phyloP scores from a whole-genome alignment of 148 eudicot species.

The Chenopodium berlandieri region DNA sequence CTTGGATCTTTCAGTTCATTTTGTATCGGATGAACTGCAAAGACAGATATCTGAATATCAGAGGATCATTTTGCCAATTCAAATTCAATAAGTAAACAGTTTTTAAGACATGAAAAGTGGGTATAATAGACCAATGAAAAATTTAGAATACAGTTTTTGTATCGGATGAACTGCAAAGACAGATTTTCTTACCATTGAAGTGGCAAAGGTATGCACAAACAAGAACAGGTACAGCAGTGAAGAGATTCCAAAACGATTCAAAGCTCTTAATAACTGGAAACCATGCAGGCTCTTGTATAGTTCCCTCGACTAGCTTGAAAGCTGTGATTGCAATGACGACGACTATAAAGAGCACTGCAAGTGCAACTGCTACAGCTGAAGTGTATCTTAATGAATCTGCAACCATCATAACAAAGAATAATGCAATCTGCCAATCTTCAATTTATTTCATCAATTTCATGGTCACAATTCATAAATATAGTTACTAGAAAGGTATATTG shows the following conservation, averaged over 20 bases:
- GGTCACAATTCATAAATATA: neutral
- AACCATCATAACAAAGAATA: neutral
- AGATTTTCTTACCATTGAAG: conserved; percentile 56
- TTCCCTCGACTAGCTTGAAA: conserved; percentile 60
- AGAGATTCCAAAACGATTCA: conserved; percentile 54
- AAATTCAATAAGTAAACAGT: neutral
- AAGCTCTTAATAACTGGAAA: conserved; percentile 45
- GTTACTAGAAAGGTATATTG: neutral
- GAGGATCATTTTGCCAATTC: neutral
- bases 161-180: too few species aligned
- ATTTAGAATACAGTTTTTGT: neutral
- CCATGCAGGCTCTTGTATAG: conserved; percentile 58
- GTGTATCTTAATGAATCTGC: conserved; percentile 72
- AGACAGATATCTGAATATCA: neutral
- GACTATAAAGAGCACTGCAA: conserved; percentile 70
- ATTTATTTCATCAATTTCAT: neutral
- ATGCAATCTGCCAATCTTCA: neutral
- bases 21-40: conserved; percentile 77
- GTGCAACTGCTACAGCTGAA: conserved; percentile 69
- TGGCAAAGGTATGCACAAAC: conserved; percentile 86
- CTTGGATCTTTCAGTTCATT: conserved; percentile 78
- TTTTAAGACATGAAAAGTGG: neutral
- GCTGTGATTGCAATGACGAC: conserved; percentile 58
- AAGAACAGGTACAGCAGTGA: conserved; percentile 74
- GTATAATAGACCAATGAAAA: too few species aligned